phyloP scores from a whole-genome alignment of 169 alveolate species.

The Eimeria zaria region DNA sequence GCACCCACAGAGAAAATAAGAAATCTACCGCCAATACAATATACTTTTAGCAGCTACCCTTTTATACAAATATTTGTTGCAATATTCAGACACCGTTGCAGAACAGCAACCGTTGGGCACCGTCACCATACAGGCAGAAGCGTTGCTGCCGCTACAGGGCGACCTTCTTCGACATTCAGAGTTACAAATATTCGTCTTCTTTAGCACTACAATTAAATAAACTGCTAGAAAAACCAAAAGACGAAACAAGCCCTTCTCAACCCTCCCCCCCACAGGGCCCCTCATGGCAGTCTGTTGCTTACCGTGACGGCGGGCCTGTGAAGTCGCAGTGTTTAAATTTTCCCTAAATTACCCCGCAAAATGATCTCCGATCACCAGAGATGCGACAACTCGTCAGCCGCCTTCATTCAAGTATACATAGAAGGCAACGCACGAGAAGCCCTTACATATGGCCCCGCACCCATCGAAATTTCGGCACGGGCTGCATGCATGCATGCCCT shows the following conservation, averaged over 20 bases:
- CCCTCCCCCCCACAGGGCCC: slow-evolving; percentile 67
- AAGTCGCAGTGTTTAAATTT: neutral
- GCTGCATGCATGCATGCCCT: slow-evolving; percentile 18
- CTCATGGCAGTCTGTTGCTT: neutral
- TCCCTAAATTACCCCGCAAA: slow-evolving; percentile 29
- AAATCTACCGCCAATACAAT: neutral
- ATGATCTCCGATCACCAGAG: slow-evolving; percentile 23
- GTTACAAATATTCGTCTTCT: neutral
- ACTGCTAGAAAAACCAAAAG: neutral
- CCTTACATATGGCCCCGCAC: slow-evolving; percentile 9
- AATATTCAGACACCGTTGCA: neutral
- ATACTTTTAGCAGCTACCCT: neutral
- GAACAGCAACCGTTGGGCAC: neutral
- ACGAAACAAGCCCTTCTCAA: neutral
- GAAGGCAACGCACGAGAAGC: neutral
- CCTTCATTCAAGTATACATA: neutral
- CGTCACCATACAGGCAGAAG: neutral
- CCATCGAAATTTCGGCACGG: neutral
- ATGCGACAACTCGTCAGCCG: neutral
- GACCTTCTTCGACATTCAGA: neutral
- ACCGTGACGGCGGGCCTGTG: slow-evolving; percentile 43
- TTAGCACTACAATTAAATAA: neutral
- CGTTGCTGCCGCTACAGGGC: neutral
- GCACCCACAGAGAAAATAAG: neutral
- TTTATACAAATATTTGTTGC: neutral